Percentiles rank a stretch among this genome's conserved stretches.
Evolutionary conservation across 345 rosid species (phyloP).

Genomic region (Gossypium australe): DNA sequence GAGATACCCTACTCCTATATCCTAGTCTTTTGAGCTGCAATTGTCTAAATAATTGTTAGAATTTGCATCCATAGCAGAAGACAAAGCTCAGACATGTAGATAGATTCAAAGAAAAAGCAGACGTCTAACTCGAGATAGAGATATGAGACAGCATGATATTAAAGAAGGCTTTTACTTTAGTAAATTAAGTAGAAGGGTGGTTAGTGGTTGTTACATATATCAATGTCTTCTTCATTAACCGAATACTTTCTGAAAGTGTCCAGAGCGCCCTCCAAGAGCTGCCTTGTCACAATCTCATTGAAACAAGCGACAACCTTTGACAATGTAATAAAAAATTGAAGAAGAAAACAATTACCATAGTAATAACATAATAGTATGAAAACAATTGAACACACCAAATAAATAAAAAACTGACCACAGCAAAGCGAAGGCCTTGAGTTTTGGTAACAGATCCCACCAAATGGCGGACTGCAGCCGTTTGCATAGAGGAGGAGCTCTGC

Average conservation of each 20-base stretch:
- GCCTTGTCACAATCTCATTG: slow-evolving; percentile 85
- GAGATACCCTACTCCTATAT: not conserved
- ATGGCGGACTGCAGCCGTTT: slow-evolving; percentile 54
- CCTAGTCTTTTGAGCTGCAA: not conserved
- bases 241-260: slow-evolving; percentile 78
- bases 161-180: not conserved
- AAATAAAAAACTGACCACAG: slow-evolving; percentile 45
- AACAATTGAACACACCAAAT: not conserved
- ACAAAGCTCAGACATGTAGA: not conserved
- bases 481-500: slow-evolving; percentile 31
- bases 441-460: slow-evolving; percentile 60
- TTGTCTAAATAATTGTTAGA: not conserved
- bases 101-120: not conserved
- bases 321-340: not conserved
- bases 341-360: not conserved
- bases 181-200: not conserved
- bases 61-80: slow-evolving; percentile 20
- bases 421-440: slow-evolving; percentile 79
- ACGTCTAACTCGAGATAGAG: not conserved
- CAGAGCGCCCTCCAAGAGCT: slow-evolving; percentile 79
- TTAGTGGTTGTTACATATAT: slow-evolving; percentile 32
- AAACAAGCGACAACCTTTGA: slow-evolving; percentile 89
- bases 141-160: not conserved
- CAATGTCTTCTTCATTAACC: slow-evolving; percentile 73
- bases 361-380: not conserved